Evolutionary conservation across 1,284 basidiomycete species (phyloP), one percentile per base, ranked within the genome.

Genomic region (Puccinia sorghi): DNA sequence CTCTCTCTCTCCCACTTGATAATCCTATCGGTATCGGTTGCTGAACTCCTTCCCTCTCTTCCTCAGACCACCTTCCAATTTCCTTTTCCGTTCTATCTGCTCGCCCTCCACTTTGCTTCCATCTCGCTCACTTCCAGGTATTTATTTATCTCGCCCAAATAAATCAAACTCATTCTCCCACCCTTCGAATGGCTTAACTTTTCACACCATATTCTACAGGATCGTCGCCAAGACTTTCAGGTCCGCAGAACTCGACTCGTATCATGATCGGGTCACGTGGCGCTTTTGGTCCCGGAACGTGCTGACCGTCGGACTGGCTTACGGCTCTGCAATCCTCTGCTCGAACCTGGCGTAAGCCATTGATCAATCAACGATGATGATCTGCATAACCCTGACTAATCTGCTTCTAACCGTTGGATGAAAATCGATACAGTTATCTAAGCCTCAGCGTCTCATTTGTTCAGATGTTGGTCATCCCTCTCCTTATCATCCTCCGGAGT

Each of bases 271-370:
- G 9, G 22, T 75, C 27, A 64, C 59, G 1, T 75, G 73, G 73
- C 41, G 43, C 22, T 75, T 75, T 32, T 75, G 73, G 73, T 75
- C 64, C 11, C 46, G 52, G 17, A 75, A 75, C 61, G 61, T 75
- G 37, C 37, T 75, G 37, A 52, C 48, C 43, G 73, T 75, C 27
- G 73, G 73, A 6, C 32, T 75, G 46, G 59, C 73, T 56, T 75
- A 75, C 48, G 73, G 61, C 22, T 75, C 73, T 4, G 73, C 73
- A 9, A 75, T 75, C 57, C 61, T 75, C 17, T 75, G 73, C 59
- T 75, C 73, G 8, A 75, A 75, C 52, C 61, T 75, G 8, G 73
- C 73, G 73, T 75, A 61, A 75, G 48, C 39, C 50, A 50, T 71
- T n/a, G n/a, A n/a, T n/a, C n/a, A n/a, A n/a, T n/a, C n/a, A n/a